Conservation (phyloP, 768 basidiomycete genomes). For the Boletus sp. region DNA sequence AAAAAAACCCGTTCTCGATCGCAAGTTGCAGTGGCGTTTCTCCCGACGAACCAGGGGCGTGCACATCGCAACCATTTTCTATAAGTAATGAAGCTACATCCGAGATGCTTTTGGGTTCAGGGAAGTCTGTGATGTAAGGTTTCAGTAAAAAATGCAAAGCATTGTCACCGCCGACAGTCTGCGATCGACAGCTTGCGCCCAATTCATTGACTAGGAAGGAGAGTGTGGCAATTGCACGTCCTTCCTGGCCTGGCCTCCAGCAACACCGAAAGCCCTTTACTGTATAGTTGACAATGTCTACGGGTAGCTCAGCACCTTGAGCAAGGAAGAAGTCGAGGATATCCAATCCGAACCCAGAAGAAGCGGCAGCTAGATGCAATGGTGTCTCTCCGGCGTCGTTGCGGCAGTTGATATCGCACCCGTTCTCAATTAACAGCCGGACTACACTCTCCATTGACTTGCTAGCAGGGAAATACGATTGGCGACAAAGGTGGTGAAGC, state of each 20-base stretch:
- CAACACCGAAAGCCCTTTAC: not conserved
- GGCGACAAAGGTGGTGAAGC: not conserved
- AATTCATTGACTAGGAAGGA: not conserved
- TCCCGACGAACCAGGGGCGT: not conserved
- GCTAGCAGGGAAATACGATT: rapidly evolving
- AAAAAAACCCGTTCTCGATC: not conserved
- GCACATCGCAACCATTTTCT: not conserved
- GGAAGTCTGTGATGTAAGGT: no score
- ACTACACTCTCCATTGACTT: not conserved
- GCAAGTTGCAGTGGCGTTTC: not conserved
- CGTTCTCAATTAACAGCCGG: not conserved
- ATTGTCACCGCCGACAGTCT: not conserved
- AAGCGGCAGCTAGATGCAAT: not conserved
- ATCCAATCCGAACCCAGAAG: not conserved
- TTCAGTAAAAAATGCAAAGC: not conserved
- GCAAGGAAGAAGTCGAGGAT: not conserved
- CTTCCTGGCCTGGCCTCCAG: not conserved
- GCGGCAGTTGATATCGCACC: not conserved
- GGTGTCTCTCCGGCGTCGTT: not conserved
- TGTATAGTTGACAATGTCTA: not conserved
- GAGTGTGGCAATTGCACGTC: not conserved
- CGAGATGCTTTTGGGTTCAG: not conserved
- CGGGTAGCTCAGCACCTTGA: not conserved
- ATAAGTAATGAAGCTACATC: not conserved
- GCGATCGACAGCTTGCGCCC: not conserved